These are phyloP conservation scores for Trichopus zeylanicus DNA, from an alignment of 116 monocot species.

Conservation along the genomic window DNA sequence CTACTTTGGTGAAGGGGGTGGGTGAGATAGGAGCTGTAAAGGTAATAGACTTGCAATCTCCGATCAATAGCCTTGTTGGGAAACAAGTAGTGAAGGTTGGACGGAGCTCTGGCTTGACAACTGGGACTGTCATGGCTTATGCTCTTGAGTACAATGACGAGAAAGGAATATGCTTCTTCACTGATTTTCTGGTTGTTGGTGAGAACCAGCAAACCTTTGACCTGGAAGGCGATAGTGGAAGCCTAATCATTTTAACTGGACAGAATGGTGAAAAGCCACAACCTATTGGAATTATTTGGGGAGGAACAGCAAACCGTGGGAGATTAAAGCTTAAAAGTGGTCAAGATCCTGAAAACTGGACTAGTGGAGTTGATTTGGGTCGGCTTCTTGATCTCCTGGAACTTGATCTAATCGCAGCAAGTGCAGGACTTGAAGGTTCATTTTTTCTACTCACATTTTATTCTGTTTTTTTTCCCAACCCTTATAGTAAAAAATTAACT, in stretches of 20 bases:
- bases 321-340: constrained; percentile 59
- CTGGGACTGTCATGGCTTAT: constrained; percentile 73
- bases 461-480: too few relatives aligned
- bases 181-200: constrained; percentile 69
- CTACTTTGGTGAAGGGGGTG: constrained; percentile 52
- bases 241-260: constrained; percentile 57
- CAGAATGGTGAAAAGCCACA: constrained; percentile 42
- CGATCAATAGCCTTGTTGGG: constrained; percentile 54
- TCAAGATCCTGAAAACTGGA: constrained; percentile 73
- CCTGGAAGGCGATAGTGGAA: constrained; percentile 77
- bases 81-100: constrained; percentile 67
- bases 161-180: constrained; percentile 61
- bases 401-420: constrained; percentile 59
- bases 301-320: constrained; percentile 67
- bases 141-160: constrained; percentile 79
- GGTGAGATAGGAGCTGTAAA: constrained; percentile 63
- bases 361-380: constrained; percentile 72
- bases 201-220: constrained; percentile 79
- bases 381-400: constrained; percentile 69
- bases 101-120: constrained; percentile 65
- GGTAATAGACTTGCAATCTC: constrained; percentile 58
- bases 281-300: constrained; percentile 71
- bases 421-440: constrained; percentile 49
- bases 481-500: too few relatives aligned
- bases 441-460: too few relatives aligned